Evolutionary conservation across 2,329 filamentous ascomycete genomes (phyloP).

Genomic region (Colletotrichum lentis): DNA sequence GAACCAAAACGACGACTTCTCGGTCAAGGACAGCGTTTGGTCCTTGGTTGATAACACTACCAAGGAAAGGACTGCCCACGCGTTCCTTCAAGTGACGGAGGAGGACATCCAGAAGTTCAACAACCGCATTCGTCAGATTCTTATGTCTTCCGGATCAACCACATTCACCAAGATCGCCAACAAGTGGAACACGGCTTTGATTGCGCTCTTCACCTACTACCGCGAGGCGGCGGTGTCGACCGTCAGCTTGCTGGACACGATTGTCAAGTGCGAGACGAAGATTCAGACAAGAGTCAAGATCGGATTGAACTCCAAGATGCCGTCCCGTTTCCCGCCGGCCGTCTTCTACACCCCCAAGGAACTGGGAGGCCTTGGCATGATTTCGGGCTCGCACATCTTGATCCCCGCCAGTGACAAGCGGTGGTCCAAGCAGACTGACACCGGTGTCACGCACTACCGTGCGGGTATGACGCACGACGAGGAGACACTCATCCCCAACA

Average conservation of each 20-base stretch:
- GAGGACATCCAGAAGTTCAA: constrained; percentile 99
- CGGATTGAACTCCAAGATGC: constrained; percentile 98
- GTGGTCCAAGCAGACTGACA: constrained; percentile 98
- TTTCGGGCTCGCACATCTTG: constrained; percentile 96
- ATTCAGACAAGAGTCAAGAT: constrained; percentile 99
- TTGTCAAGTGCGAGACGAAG: constrained; percentile 99
- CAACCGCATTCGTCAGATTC: constrained; percentile 95
- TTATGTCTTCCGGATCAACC: constrained; percentile 99
- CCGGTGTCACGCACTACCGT: constrained; percentile 94
- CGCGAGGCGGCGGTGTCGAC: constrained; percentile 97
- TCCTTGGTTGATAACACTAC: constrained; percentile 94
- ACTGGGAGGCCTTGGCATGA: constrained; percentile 96
- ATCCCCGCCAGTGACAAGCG: constrained; percentile 98
- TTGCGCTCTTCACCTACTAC: constrained; percentile 98
- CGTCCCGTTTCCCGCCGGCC: constrained; percentile 94
- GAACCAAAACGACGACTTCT: constrained; percentile 95
- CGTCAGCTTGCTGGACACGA: constrained; percentile 91
- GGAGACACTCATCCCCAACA: constrained; percentile 97
- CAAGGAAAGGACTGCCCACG: constrained; percentile 96
- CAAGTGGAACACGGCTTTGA: constrained; percentile 99
- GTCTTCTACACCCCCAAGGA: constrained; percentile 99
- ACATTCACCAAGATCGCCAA: constrained; percentile 99
- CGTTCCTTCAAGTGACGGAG: constrained; percentile 96
- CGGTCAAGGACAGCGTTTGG: constrained; percentile 98
- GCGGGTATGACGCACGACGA: constrained; percentile 98